phyloP scores from a whole-genome alignment of 2,329 filamentous ascomycete genomes.

The Fusarium bulbicola region DNA sequence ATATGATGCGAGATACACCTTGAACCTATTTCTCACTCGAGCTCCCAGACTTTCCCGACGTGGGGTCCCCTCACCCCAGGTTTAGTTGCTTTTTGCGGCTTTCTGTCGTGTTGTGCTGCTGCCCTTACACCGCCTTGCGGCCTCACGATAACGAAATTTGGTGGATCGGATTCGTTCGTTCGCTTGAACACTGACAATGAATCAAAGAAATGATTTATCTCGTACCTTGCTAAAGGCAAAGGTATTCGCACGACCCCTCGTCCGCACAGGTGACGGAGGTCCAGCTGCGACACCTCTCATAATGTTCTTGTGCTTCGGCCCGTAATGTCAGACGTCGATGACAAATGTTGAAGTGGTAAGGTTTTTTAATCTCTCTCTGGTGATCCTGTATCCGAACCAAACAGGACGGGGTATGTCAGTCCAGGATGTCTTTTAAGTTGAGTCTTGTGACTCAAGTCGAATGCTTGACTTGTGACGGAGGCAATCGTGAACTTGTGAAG shows the following conservation, averaged over 20 bases:
- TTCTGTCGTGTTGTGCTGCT: neutral
- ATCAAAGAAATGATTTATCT: conserved; percentile 6
- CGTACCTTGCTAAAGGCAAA: conserved; percentile 55
- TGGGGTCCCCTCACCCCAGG: conserved; percentile 33
- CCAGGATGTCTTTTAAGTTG: neutral
- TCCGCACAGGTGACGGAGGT: conserved; percentile 44
- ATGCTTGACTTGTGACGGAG: neutral
- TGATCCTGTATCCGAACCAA: neutral
- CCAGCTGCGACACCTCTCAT: conserved; percentile 51
- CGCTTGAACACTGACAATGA: conserved; percentile 29
- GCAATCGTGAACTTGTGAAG: neutral
- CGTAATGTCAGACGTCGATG: conserved; percentile 9
- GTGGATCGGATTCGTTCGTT: conserved; percentile 38
- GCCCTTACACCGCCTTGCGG: conserved; percentile 40
- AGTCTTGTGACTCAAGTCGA: neutral
- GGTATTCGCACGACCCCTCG: conserved; percentile 49
- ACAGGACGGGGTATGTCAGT: neutral
- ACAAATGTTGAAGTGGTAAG: conserved; percentile 11
- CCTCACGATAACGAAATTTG: conserved; percentile 26
- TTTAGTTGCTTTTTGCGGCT: conserved; percentile 11
- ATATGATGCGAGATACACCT: conserved; percentile 1
- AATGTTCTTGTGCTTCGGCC: neutral
- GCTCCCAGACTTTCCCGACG: conserved; percentile 13
- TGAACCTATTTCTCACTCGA: neutral
- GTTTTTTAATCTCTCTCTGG: neutral